Evolutionary conservation across 495 filamentous ascomycete species (phyloP), one percentile per base, ranked within the genome.

Genomic region (Baudoinia panamericana): DNA sequence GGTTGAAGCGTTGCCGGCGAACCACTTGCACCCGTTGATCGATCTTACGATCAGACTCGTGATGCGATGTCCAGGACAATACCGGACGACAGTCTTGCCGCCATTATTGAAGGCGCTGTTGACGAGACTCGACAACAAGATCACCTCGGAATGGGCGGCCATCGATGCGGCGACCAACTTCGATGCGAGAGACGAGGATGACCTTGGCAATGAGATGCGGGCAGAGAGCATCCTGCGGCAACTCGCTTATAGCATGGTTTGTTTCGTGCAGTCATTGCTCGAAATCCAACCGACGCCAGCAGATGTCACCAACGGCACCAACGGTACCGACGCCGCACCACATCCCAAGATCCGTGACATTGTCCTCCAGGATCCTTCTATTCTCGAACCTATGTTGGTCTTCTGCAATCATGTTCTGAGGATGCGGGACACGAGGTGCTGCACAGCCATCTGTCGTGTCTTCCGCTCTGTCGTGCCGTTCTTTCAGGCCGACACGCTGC

Each of bases 161-260:
- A 68, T 78, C 36, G 28, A 23, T 4, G 36, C 33, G 1, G 43
- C 48, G 9, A 26, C 17, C 13, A 73, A 79, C 41, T 74, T 72
- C 48, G 72, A 80, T 18, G 70, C 67, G 6, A 72, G 72, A 44
- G 66, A 74, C 21, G 74, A 73, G 8, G 69, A 70, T 0, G 74
- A 79, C 13, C 65, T 99, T 25, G 79, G 81, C 1, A 82, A 93
- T 48, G 92, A 99, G 64, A 99, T 99, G 90, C 93, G 93, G 61
- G 78, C 83, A 15, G 90, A 99, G 56, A 95, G 88, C 58, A 90
- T 96, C 19, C 66, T 99, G 23, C 75, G 90, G n/a, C 84, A 93
- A 43, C 66, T 96, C 33, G 94, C 90, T 0, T 84, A 87, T 56
- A 82, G 84, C 25, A 82, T 88, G 5, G 84, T 93, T 10, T 77